Percentiles rank a stretch among this genome's conserved stretches.
Evolutionary conservation across 2,329 filamentous ascomycete genomes (phyloP).

Genomic region (Lachnellula suecica): DNA sequence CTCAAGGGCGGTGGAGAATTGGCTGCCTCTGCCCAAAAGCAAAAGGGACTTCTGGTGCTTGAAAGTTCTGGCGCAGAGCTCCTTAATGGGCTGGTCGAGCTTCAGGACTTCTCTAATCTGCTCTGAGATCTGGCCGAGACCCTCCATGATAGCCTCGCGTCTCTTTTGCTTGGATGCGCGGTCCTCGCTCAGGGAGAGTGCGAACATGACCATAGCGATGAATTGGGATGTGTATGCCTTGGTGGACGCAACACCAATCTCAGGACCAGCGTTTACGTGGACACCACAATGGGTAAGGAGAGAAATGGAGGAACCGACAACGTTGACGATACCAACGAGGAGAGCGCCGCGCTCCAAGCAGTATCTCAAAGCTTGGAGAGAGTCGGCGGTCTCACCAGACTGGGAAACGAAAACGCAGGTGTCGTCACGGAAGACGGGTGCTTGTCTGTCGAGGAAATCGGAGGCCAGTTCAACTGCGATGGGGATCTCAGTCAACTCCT

Average conservation of each 20-base stretch:
- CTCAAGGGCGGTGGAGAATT: conserved; percentile 96
- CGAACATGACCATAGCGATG: conserved; percentile 99
- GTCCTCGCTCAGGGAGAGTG: conserved; percentile 92
- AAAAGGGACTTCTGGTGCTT: conserved; percentile 97
- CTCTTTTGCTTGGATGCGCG: conserved; percentile 90
- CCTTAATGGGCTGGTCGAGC: conserved; percentile 91
- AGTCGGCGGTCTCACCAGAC: conserved; percentile 97
- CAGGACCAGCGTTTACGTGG: conserved; percentile 97
- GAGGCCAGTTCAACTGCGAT: conserved; percentile 96
- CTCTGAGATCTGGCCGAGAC: conserved; percentile 79
- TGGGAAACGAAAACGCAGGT: conserved; percentile 99
- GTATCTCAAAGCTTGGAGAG: conserved; percentile 94
- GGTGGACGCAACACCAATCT: conserved; percentile 98
- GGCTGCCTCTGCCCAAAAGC: conserved; percentile 89
- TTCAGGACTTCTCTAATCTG: conserved; percentile 93
- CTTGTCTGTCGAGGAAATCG: conserved; percentile 95
- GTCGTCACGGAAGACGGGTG: conserved; percentile 98
- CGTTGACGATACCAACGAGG: conserved; percentile 98
- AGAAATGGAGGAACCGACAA: conserved; percentile 97
- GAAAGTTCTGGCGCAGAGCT: conserved; percentile 87
- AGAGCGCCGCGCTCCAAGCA: conserved; percentile 96
- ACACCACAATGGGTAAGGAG: conserved; percentile 99
- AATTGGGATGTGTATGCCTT: conserved; percentile 99
- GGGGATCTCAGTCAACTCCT: conserved; percentile 96
- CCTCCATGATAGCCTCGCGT: conserved; percentile 94